phyloP scores from a whole-genome alignment of 345 rosid species.

The Populus nigra region DNA sequence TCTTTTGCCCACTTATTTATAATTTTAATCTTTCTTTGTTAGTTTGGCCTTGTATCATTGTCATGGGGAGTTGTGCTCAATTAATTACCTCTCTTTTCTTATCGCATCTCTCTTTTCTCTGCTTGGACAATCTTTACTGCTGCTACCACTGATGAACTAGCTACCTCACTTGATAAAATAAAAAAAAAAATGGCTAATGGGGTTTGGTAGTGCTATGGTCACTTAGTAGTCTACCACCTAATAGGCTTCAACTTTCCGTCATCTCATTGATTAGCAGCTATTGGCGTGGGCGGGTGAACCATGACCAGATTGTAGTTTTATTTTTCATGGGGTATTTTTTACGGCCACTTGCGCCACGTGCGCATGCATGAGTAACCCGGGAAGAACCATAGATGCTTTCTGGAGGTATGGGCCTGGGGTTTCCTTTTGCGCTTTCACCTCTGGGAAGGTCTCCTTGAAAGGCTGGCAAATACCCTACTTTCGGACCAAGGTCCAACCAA shows the following conservation, averaged over 20 bases:
- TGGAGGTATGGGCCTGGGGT: background rate
- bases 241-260: no score
- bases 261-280: background rate
- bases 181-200: background rate
- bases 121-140: no score
- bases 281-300: background rate
- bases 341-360: no score
- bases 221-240: no score
- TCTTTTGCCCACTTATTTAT: background rate
- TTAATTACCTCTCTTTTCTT: background rate
- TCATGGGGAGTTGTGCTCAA: slow-evolving; percentile 13
- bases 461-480: slow-evolving; percentile 16
- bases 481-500: slow-evolving; percentile 29
- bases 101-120: no score
- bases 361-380: background rate
- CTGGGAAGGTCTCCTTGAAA: background rate
- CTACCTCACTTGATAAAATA: background rate
- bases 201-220: background rate
- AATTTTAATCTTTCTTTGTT: slow-evolving; percentile 13
- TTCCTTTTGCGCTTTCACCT: background rate
- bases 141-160: background rate
- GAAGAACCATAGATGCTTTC: background rate
- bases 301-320: background rate
- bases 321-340: no score
- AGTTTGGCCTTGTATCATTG: slow-evolving; percentile 26